Conservation (phyloP, 2,329 filamentous ascomycete genomes). For the Monosporascus cannonballus region DNA sequence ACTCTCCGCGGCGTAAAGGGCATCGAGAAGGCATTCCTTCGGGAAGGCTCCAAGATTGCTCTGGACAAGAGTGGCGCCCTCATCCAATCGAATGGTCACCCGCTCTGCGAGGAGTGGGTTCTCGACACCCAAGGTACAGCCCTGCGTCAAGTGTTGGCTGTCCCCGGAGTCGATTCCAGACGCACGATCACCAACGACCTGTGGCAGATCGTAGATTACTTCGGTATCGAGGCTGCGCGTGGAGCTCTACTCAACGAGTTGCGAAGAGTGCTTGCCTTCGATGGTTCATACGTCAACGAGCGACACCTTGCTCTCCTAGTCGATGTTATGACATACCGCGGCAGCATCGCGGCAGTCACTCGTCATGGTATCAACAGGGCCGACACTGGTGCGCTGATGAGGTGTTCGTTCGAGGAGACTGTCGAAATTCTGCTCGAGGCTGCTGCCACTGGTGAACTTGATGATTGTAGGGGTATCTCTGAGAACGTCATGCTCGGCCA, state of each 20-base stretch:
- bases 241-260: constrained; percentile 82
- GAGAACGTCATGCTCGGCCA: constrained; percentile 99
- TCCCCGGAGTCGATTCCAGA: constrained; percentile 80
- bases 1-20: constrained; percentile 86
- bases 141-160: constrained; percentile 74
- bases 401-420: constrained; percentile 98
- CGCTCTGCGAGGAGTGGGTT: constrained; percentile 84
- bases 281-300: constrained; percentile 99
- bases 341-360: constrained; percentile 90
- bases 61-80: constrained; percentile 65
- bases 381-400: constrained; percentile 96
- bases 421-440: constrained; percentile 97
- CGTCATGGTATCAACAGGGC: constrained; percentile 98
- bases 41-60: constrained; percentile 67
- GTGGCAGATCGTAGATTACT: constrained; percentile 88
- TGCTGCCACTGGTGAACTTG: constrained; percentile 87
- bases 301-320: constrained; percentile 91
- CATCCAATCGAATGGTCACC: constrained; percentile 65
- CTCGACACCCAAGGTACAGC: constrained; percentile 91
- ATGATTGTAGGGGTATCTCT: constrained; percentile 96
- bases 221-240: constrained; percentile 93
- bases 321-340: constrained; percentile 96
- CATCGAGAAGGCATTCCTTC: constrained; percentile 89
- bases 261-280: constrained; percentile 90
- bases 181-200: constrained; percentile 94